Evolutionary conservation across 73 alveolate genomes (phyloP), one percentile per base, ranked within the genome.

Genomic region (Loxodes magnus): DNA sequence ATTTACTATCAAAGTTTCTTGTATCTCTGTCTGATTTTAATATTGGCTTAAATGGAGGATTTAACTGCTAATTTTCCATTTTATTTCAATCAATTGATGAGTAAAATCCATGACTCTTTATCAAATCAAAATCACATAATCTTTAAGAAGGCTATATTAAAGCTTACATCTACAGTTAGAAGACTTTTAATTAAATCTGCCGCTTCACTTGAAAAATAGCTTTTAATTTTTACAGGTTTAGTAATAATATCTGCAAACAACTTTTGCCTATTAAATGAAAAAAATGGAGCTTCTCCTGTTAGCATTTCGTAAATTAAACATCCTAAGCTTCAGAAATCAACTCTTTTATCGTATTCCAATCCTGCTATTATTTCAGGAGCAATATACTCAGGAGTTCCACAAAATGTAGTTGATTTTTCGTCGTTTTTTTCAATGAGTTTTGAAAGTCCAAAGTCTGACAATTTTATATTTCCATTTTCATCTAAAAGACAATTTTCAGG

Each of bases 401-500:
- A 81, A 30, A 81, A 61, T 28, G 90, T 74, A 0, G 94, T 56
- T 42, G 36, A 51, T 10, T 71, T 41, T 10, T 65, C 75, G 10
- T 51, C 78, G 4, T 63, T 41, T 29, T 15, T 2, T 23, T 51
- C 21, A 5, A 60, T 31, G 6, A 44, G 43, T 77, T 92, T 92
- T n/a, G 90, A 62, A 23, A 92, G 62, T 25, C 99, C 99, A 61
- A 92, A 92, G 62, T 92, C 99, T 0, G 97, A 84, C 9, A 92
- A 33, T 77, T 88, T 92, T 16, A 86, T 65, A 68, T 92, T 96
- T 2, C 99, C 99, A 24, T 84, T 89, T 26, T 49, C 27, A 46
- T 83, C 97, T 1, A 92, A 59, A n/a, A 92, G 77, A 3, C 88
- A 87, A 77, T 92, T 92, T 56, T 92, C 99, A 4, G 99, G 99